Conservation (phyloP, 2,329 filamentous ascomycete genomes). For the Mariannaea sp. region DNA sequence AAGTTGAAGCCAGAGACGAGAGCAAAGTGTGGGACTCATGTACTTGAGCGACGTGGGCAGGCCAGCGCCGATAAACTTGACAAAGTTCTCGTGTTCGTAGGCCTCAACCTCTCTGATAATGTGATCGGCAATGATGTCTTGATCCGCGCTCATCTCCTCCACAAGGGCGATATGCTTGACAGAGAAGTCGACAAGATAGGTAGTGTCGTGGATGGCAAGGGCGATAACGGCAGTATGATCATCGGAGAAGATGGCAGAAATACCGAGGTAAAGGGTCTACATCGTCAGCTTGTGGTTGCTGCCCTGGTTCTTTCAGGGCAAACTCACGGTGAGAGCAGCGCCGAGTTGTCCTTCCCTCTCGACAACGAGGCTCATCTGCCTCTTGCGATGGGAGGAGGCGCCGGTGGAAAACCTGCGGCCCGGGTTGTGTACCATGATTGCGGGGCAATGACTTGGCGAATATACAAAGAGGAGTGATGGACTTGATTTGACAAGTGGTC, state of each 20-base stretch:
- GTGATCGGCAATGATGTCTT: conserved; percentile 61
- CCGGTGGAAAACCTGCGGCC: conserved; percentile 50
- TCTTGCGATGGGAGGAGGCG: conserved; percentile 52
- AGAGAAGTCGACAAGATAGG: conserved; percentile 75
- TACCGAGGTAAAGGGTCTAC: conserved; percentile 65
- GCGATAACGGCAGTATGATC: conserved; percentile 62
- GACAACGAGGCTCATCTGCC: conserved; percentile 51
- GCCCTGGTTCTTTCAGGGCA: not conserved
- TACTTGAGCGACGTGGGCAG: conserved; percentile 64
- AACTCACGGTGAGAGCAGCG: conserved; percentile 51
- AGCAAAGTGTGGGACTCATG: conserved; percentile 67
- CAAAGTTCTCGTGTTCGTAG: conserved; percentile 68
- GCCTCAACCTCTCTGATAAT: conserved; percentile 60
- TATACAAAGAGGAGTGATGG: conserved; percentile 16
- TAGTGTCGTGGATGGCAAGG: conserved; percentile 73
- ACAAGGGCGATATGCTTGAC: conserved; percentile 60
- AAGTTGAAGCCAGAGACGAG: conserved; percentile 74
- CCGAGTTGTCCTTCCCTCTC: conserved; percentile 51
- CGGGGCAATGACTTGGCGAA: conserved; percentile 20
- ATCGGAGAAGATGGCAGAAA: conserved; percentile 59
- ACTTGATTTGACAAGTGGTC: conserved; percentile 10
- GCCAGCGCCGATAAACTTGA: conserved; percentile 78
- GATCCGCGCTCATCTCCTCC: conserved; percentile 44
- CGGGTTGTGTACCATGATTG: conserved; percentile 37
- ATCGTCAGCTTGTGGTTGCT: conserved; percentile 19